phyloP scores from a whole-genome alignment of 768 basidiomycete species.

The Pulveroboletus sp. region DNA sequence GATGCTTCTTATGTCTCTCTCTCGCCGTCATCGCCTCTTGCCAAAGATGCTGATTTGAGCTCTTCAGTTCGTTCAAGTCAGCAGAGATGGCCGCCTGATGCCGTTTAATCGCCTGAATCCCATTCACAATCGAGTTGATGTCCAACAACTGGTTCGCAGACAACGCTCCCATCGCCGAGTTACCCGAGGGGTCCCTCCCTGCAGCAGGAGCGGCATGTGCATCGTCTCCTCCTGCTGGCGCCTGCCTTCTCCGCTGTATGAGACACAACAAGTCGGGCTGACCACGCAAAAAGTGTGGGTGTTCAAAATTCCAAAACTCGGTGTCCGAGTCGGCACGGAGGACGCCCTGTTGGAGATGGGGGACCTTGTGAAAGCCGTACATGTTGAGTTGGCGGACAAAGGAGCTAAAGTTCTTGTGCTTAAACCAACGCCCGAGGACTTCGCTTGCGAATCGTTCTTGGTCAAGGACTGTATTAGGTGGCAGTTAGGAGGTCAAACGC shows the following conservation, averaged over 20 bases:
- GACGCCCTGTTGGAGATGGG: conserved; percentile 92
- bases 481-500: not conserved
- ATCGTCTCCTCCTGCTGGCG: conserved; percentile 31
- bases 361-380: conserved; percentile 96
- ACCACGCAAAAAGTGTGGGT: conserved; percentile 82
- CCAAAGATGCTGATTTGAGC: conserved; percentile 88
- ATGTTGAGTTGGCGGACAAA: conserved; percentile 95
- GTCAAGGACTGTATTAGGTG: conserved; percentile 62
- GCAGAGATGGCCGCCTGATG: conserved; percentile 90
- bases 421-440: conserved; percentile 92
- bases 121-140: conserved; percentile 71
- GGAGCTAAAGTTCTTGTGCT: conserved; percentile 94
- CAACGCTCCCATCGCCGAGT: conserved; percentile 22
- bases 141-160: conserved; percentile 60
- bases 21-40: conserved; percentile 78
- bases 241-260: conserved; percentile 80
- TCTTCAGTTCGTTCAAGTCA: conserved; percentile 84
- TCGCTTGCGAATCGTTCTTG: conserved; percentile 87
- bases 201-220: conserved; percentile 15
- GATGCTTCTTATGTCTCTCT: conserved; percentile 83
- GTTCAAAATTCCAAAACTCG: conserved; percentile 89
- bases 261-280: conserved; percentile 84
- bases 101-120: conserved; percentile 81
- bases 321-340: conserved; percentile 76
- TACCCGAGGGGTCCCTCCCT: conserved; percentile 13